These are phyloP conservation scores for Daucus carota DNA, from an alignment of 129 eudicot species.

Conservation along the genomic window DNA sequence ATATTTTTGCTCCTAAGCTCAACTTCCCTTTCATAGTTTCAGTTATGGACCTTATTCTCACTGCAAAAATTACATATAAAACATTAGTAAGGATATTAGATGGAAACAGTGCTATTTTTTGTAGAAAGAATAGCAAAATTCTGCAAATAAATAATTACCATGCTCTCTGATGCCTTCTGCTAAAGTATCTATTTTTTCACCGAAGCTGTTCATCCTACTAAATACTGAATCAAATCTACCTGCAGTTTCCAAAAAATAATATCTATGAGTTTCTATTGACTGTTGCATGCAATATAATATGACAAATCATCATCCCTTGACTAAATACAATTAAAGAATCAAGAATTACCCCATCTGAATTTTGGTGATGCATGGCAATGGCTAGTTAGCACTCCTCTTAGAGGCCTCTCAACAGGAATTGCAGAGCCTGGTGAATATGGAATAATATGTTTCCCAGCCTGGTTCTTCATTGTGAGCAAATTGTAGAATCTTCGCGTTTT, in stretches of 20 bases:
- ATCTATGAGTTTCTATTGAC: background rate
- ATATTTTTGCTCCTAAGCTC: conserved; percentile 10
- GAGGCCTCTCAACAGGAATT: background rate
- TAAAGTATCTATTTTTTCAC: background rate
- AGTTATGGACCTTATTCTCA: conserved; percentile 7
- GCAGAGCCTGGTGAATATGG: conserved; percentile 2
- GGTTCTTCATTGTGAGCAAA: conserved; percentile 15
- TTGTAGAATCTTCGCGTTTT: too few relatives aligned
- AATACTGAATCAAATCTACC: conserved; percentile 5
- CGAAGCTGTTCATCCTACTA: background rate
- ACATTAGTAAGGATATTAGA: background rate
- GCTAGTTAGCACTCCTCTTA: background rate
- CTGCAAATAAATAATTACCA: conserved; percentile 1
- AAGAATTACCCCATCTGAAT: background rate
- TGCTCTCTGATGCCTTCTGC: conserved; percentile 16
- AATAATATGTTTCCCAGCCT: background rate
- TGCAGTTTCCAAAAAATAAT: background rate
- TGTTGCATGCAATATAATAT: background rate
- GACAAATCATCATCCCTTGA: background rate
- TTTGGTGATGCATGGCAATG: conserved; percentile 6
- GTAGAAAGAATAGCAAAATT: background rate
- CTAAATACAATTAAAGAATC: background rate
- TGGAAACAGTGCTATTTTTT: background rate
- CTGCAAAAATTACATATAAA: background rate
- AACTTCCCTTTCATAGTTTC: conserved; percentile 10